These are phyloP conservation scores for Vitis hybrid DNA, from an alignment of 177 flowering plant genomes.

Conservation along the genomic window DNA sequence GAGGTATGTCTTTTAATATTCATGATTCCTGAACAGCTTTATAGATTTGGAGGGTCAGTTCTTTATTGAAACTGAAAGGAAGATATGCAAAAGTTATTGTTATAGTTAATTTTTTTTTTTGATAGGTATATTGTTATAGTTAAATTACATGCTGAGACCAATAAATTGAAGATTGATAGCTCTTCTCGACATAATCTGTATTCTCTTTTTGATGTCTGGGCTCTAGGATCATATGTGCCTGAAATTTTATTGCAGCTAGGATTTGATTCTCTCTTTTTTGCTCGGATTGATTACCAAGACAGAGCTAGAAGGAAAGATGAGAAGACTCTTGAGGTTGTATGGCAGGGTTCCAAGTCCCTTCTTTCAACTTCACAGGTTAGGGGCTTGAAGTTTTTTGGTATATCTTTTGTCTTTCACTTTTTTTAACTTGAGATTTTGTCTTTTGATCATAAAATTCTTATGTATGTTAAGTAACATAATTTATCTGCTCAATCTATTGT, in stretches of 20 bases:
- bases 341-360: slow-evolving; percentile 51
- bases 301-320: slow-evolving; percentile 42
- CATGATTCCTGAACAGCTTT: no score
- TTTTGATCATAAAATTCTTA: no score
- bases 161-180: no score
- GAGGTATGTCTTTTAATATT: slow-evolving; percentile 31
- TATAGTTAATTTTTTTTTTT: no score
- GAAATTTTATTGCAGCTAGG: slow-evolving; percentile 36
- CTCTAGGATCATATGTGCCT: background rate
- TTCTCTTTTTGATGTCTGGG: background rate
- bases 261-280: slow-evolving; percentile 51
- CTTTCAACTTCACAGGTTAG: slow-evolving; percentile 47
- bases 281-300: slow-evolving; percentile 58
- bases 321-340: slow-evolving; percentile 50
- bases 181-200: no score
- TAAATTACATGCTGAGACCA: no score
- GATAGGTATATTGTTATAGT: no score
- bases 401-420: background rate
- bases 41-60: background rate
- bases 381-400: background rate
- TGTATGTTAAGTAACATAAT: background rate
- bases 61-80: no score
- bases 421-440: background rate
- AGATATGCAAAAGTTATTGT: no score
- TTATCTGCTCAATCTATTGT: background rate